Percentiles rank a stretch among this genome's conserved stretches.
Conservation (phyloP, 2,329 filamentous ascomycete species). For the Pseudogymnoascus sp. region DNA sequence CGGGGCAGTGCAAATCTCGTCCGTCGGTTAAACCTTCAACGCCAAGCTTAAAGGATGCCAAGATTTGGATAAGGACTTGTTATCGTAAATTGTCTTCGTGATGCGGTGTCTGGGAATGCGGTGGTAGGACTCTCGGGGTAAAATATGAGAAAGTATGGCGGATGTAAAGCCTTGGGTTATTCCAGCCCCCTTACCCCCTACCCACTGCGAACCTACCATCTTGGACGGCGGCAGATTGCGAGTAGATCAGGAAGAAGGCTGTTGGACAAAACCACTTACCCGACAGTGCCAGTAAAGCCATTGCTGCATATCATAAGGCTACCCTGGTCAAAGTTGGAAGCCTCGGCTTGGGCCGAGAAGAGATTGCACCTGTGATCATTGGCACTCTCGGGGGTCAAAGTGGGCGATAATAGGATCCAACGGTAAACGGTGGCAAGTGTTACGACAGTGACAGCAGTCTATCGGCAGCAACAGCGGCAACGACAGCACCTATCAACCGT, state of each 20-base stretch:
- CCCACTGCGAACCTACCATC: too few relatives aligned
- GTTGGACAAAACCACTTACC: too few relatives aligned
- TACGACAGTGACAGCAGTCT: not conserved
- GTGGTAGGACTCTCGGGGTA: not conserved
- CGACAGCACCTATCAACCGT: not conserved
- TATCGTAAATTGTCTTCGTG: not conserved
- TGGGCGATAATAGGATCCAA: not conserved
- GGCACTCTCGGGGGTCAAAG: not conserved
- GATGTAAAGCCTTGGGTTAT: not conserved
- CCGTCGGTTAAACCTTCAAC: not conserved
- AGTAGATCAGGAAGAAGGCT: too few relatives aligned
- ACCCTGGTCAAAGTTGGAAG: too few relatives aligned
- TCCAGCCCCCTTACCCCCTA: not conserved
- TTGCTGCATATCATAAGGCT: too few relatives aligned
- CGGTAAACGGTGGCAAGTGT: not conserved
- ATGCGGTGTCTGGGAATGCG: not conserved
- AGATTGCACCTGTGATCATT: too few relatives aligned
- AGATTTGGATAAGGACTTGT: not conserved
- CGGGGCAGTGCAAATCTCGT: not conserved
- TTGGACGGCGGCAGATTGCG: too few relatives aligned
- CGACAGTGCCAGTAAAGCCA: too few relatives aligned
- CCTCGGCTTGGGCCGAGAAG: too few relatives aligned
- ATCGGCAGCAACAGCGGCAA: not conserved
- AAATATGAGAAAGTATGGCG: not conserved
- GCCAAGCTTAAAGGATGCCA: not conserved